Base-by-base conservation (phyloP, 2,329 filamentous ascomycete genomes). In the Colletotrichum sp. region DNA sequence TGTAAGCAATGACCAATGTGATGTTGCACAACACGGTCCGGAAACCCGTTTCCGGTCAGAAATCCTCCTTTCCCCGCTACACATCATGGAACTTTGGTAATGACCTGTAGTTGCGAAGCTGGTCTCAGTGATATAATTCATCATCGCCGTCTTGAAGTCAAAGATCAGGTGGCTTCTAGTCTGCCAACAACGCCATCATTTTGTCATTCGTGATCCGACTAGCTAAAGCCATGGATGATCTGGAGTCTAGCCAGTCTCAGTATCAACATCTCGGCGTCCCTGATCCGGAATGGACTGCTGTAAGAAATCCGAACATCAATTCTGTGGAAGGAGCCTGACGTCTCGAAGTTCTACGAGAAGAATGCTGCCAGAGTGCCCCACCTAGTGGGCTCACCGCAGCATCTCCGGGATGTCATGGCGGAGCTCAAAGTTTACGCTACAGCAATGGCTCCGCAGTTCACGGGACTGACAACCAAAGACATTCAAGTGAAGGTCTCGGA, bases 111-210 rank as follows among this genome's bases (percentile, higher is more conserved):
- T 13, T 24, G 44, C 2, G 5, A 5, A 52, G n/a, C n/a, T 52
- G 44, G 6, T 8, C 44, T 24, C n/a, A 13, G n/a, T 52, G 6
- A 21, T 52, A 52, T 52, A 52, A 21, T 52, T 21, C n/a, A 21
- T 21, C 6, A 5, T 24, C n/a, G 44, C n/a, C 44, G 0, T 24
- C 44, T 24, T 13, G 44, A 52, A 21, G n/a, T 2, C 1, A 52
- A 52, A 13, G 10, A 2, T 0, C 12, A 1, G 4, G n/a, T 13
- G 2, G 3, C 7, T 52, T 52, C 44, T 21, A 13, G n/a, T 52
- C 3, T 52, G n/a, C 44, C 12, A 21, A 0, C 12, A 3, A 24
- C 12, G 10, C n/a, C 44, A 21, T 21, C 10, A 24, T 13, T 21
- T n/a, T 21, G 3, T 13, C 44, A 52, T 1, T 52, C 0, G 10